Base-by-base conservation (phyloP, 495 filamentous ascomycete species). In the Aspergillus panamensis region DNA sequence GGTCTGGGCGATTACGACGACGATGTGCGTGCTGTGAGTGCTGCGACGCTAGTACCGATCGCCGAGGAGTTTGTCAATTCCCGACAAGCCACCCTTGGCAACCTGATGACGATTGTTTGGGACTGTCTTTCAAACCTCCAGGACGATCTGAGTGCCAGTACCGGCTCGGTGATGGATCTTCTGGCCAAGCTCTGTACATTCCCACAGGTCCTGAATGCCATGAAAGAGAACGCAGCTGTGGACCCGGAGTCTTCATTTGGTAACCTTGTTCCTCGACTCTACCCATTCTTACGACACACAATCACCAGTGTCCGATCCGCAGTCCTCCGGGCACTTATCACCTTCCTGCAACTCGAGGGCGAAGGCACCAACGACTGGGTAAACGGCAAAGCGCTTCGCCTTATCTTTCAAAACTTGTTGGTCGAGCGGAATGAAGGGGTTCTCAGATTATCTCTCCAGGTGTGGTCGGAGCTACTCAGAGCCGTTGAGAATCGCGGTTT, bases 111-210 rank as follows among this genome's bases (percentile, higher is more conserved):
- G 68, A 94, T 97, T 61, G 92, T 98, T 25, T 98, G 94, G 94
- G 90, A 92, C 60, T 97, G 94, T 73, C 81, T 98, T 19, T 96
- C 94, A 7, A 92, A 95, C 66, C 74, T 98, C 8, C 91, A 93
- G 59, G 94, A 98, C 68, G 94, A 98, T 71, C 79, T 98, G 13
- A 96, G 92, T 71, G 95, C 94, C 6, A 97, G 92, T 71, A 98
- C 94, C 20, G 94, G 94, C 30, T 93, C 88, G 51, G 93, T 98
- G 42, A 98, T 98, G 94, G 94, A 98, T 66, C 81, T 98, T 29
- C 78, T 98, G 20, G 95, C 94, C 21, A 97, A 91, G 64, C 84
- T 98, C 32, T 98, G 95, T 73, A 89, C 91, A 57, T 98, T 96
- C 77, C 88, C 88, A 3, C 83, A 96, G 73, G 94, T 97, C 25